Percentiles rank a stretch among this genome's conserved stretches.
These are phyloP conservation scores for Volutella citrinella DNA, from an alignment of 2,329 filamentous ascomycete species.

Conservation along the genomic window DNA sequence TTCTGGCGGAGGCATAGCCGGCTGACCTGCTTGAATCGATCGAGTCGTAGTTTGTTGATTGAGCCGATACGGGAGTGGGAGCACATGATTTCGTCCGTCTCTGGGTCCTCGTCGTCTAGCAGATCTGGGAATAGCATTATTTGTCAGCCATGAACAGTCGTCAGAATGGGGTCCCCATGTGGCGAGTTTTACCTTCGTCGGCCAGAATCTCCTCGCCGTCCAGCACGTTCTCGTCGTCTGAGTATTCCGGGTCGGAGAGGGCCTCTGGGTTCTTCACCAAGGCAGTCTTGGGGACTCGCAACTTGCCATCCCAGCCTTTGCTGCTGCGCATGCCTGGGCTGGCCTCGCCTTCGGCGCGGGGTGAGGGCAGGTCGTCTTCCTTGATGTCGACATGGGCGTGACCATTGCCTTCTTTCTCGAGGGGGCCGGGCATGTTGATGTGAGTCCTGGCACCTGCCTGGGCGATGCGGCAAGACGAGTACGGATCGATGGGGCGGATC, in stretches of 20 bases:
- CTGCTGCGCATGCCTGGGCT: slow-evolving; percentile 54
- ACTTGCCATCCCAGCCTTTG: slow-evolving; percentile 81
- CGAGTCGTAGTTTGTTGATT: slow-evolving; percentile 73
- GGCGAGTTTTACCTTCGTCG: slow-evolving; percentile 64
- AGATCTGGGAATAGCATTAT: slow-evolving; percentile 44
- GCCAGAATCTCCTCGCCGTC: slow-evolving; percentile 73
- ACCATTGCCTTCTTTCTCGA: slow-evolving; percentile 34
- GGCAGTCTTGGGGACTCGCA: slow-evolving; percentile 63
- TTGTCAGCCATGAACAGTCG: slow-evolving; percentile 14
- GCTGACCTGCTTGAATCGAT: slow-evolving; percentile 73
- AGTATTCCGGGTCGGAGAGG: slow-evolving; percentile 81
- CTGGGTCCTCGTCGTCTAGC: slow-evolving; percentile 57
- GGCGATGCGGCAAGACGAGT: too few species aligned
- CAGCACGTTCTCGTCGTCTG: slow-evolving; percentile 65
- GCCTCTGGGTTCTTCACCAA: slow-evolving; percentile 76
- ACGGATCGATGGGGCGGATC: too few species aligned
- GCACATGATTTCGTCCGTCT: slow-evolving; percentile 78
- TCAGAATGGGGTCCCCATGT: not conserved
- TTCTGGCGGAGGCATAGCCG: slow-evolving; percentile 93
- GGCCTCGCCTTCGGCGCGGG: slow-evolving; percentile 38
- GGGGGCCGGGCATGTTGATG: slow-evolving; percentile 41
- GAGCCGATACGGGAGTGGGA: slow-evolving; percentile 83
- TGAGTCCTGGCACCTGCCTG: too few species aligned
- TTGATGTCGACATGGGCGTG: slow-evolving; percentile 49
- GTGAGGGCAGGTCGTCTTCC: slow-evolving; percentile 40